phyloP scores from a whole-genome alignment of 108 stramenopile species.

The Pseudonitzschia pungens region DNA sequence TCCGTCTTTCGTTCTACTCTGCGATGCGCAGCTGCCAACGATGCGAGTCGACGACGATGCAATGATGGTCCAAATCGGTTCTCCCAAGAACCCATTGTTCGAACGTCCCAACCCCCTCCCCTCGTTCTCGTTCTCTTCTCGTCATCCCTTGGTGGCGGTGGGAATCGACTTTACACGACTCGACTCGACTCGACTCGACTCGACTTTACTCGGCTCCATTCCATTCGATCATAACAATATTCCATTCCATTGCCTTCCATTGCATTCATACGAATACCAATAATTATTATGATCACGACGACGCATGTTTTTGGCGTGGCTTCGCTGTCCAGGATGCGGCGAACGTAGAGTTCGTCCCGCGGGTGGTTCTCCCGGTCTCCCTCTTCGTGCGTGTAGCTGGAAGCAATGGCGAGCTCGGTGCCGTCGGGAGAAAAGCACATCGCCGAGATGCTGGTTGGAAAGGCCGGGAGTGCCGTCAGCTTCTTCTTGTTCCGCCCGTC shows the following conservation, averaged over 20 bases:
- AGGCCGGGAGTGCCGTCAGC: constrained; percentile 58
- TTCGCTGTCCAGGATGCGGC: constrained; percentile 69
- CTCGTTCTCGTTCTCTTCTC: too few relatives aligned
- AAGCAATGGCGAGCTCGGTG: constrained; percentile 86
- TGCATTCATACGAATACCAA: too few relatives aligned
- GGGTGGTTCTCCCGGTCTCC: constrained; percentile 92
- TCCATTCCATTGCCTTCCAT: neutral
- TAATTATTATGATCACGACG: constrained; percentile 16
- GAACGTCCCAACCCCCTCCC: too few relatives aligned
- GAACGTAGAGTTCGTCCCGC: constrained; percentile 84
- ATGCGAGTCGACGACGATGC: too few relatives aligned
- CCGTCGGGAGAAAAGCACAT: constrained; percentile 86
- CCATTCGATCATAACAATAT: neutral
- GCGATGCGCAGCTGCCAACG: too few relatives aligned
- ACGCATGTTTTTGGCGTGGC: constrained; percentile 43
- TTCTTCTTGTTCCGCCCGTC: constrained; percentile 90
- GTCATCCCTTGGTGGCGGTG: too few relatives aligned
- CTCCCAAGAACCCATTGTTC: too few relatives aligned
- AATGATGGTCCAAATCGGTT: too few relatives aligned
- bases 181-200: neutral
- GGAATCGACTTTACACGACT: too few relatives aligned
- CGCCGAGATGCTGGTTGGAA: constrained; percentile 84
- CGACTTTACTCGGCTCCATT: neutral
- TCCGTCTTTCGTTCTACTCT: neutral
- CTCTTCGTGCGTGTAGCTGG: constrained; percentile 96